phyloP scores from a whole-genome alignment of 495 filamentous ascomycete genomes.

The Daldinia loculata region DNA sequence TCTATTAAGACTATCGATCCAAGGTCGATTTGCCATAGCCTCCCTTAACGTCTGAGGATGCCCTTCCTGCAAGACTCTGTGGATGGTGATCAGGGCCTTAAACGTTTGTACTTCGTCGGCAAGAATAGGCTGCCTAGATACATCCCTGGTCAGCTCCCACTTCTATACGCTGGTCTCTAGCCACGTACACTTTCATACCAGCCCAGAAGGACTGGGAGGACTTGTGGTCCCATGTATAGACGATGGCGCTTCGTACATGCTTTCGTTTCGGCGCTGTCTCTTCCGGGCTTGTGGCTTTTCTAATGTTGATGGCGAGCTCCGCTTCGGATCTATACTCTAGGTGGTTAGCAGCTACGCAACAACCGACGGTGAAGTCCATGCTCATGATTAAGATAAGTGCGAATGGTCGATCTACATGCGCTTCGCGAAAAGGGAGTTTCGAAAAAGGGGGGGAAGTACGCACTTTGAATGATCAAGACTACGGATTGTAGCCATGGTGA shows the following conservation, averaged over 20 bases:
- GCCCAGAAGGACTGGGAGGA: slow-evolving; percentile 96
- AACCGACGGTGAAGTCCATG: neutral
- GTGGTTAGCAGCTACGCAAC: slow-evolving; percentile 14
- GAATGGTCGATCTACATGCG: neutral
- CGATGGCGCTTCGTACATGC: slow-evolving; percentile 97
- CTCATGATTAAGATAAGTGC: slow-evolving; percentile 8
- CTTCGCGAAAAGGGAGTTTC: neutral
- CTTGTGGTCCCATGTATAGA: slow-evolving; percentile 99
- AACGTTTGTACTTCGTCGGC: slow-evolving; percentile 96
- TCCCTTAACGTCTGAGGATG: slow-evolving; percentile 88
- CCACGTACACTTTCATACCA: slow-evolving; percentile 93
- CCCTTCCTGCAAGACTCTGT: slow-evolving; percentile 97
- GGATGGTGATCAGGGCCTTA: slow-evolving; percentile 90
- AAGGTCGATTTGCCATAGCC: slow-evolving; percentile 85
- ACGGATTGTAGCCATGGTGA: slow-evolving; percentile 56
- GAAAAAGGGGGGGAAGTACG: slow-evolving; percentile 13
- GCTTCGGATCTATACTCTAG: slow-evolving; percentile 77
- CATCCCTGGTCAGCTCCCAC: slow-evolving; percentile 29
- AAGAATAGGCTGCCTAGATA: slow-evolving; percentile 83
- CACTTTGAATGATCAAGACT: slow-evolving; percentile 60
- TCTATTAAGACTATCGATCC: slow-evolving; percentile 92
- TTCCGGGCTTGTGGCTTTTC: slow-evolving; percentile 94
- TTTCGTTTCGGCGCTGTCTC: slow-evolving; percentile 98
- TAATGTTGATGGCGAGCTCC: slow-evolving; percentile 93
- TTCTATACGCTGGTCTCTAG: neutral